These are phyloP conservation scores for Daedaleopsis nitida DNA, from an alignment of 768 basidiomycete species.

Conservation along the genomic window DNA sequence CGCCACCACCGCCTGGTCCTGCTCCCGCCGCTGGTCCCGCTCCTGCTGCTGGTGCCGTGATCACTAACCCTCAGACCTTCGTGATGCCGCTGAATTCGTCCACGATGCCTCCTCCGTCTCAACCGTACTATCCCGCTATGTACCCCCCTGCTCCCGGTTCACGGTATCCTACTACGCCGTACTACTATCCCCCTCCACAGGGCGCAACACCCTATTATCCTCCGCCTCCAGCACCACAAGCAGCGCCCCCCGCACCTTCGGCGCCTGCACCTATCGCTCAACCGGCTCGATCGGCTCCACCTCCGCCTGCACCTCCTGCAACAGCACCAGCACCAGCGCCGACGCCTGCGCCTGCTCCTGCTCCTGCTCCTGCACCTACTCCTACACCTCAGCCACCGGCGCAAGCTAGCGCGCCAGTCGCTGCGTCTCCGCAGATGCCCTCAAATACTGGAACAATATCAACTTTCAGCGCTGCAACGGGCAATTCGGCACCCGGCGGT, in stretches of 20 bases:
- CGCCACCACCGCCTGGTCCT: slow-evolving; percentile 29
- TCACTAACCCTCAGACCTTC: slow-evolving; percentile 73
- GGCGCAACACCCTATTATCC: slow-evolving; percentile 26
- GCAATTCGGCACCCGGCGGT: slow-evolving; percentile 35
- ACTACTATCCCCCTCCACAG: slow-evolving; percentile 57
- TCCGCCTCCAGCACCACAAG: slow-evolving; percentile 25
- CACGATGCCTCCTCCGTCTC: slow-evolving; percentile 46
- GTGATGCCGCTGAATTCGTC: slow-evolving; percentile 61
- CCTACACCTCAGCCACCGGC: slow-evolving; percentile 20
- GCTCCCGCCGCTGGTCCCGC: slow-evolving; percentile 34
- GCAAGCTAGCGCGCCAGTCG: slow-evolving; percentile 11
- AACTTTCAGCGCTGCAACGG: slow-evolving; percentile 29
- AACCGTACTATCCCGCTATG: slow-evolving; percentile 41
- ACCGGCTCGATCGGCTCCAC: slow-evolving; percentile 6
- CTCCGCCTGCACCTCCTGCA: slow-evolving; percentile 11
- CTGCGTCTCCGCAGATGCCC: slow-evolving; percentile 8
- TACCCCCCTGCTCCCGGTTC: slow-evolving; percentile 36
- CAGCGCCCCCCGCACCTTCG: slow-evolving; percentile 28
- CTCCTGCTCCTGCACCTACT: slow-evolving; percentile 6
- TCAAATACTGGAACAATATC: slow-evolving; percentile 24
- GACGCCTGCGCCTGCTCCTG: slow-evolving; percentile 26
- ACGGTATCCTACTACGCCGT: slow-evolving; percentile 63
- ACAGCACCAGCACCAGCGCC: slow-evolving; percentile 27
- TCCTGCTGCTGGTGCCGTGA: slow-evolving; percentile 47
- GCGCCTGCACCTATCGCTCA: slow-evolving; percentile 12